Percentiles rank a stretch among this genome's conserved stretches.
phyloP scores from a whole-genome alignment of 2,329 filamentous ascomycete genomes.

The Fusarium veterinarium region DNA sequence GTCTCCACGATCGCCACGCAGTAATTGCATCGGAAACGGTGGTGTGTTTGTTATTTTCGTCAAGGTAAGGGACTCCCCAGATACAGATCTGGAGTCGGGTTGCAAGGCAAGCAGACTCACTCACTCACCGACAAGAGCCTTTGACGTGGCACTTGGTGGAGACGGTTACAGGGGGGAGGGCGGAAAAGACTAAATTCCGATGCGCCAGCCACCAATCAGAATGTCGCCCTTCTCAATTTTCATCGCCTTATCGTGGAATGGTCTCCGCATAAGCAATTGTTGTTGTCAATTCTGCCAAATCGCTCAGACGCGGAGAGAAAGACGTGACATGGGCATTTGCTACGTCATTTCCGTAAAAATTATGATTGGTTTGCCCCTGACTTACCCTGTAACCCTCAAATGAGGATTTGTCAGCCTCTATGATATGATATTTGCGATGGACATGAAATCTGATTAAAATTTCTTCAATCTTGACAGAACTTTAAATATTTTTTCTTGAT shows the following conservation, averaged over 20 bases:
- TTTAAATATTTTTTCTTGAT: neutral
- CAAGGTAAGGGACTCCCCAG: conserved; percentile 24
- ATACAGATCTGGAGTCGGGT: conserved; percentile 26
- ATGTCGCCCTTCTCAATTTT: neutral
- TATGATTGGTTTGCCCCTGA: neutral
- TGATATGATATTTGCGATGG: neutral
- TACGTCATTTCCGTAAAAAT: conserved; percentile 10
- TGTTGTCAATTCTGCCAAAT: conserved; percentile 19
- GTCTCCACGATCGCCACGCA: conserved; percentile 42
- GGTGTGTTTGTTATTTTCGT: conserved; percentile 25
- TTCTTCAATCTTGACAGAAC: neutral
- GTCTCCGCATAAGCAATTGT: conserved; percentile 11
- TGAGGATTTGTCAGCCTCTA: neutral
- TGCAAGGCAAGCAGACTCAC: conserved; percentile 23
- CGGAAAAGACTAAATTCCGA: conserved; percentile 38
- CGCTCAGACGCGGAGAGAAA: conserved; percentile 9
- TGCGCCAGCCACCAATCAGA: conserved; percentile 9
- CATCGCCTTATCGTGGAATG: conserved; percentile 15
- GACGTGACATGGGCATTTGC: neutral
- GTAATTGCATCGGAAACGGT: conserved; percentile 40
- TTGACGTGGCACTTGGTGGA: conserved; percentile 40
- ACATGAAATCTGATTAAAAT: rapidly evolving
- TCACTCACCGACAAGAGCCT: conserved; percentile 41
- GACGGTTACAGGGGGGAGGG: conserved; percentile 17
- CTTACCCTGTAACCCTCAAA: neutral